These are phyloP conservation scores for Polyporus arcularius DNA, from an alignment of 768 basidiomycete genomes.

Conservation along the genomic window DNA sequence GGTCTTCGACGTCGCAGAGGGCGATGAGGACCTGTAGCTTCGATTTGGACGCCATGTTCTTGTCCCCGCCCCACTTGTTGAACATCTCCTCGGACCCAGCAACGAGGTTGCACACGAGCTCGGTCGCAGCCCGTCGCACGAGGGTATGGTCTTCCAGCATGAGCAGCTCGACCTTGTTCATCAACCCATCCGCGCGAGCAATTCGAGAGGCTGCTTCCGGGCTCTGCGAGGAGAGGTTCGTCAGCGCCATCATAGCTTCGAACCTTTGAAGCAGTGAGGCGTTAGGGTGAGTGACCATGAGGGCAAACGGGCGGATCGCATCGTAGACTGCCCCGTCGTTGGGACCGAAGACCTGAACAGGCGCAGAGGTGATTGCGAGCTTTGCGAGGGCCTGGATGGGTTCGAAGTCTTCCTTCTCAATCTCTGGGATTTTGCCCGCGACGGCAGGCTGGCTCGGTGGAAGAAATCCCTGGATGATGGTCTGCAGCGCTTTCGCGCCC, in stretches of 20 bases:
- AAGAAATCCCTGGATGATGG: constrained; percentile 53
- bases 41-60: constrained; percentile 46
- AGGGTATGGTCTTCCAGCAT: constrained; percentile 82
- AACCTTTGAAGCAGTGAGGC: constrained; percentile 82
- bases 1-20: constrained; percentile 83
- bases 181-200: constrained; percentile 56
- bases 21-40: constrained; percentile 84
- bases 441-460: constrained; percentile 34
- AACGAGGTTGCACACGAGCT: constrained; percentile 91
- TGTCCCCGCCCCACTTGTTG: constrained; percentile 62
- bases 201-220: constrained; percentile 67
- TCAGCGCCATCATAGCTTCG: constrained; percentile 94
- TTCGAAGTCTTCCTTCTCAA: constrained; percentile 51
- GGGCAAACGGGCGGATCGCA: constrained; percentile 78
- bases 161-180: constrained; percentile 69
- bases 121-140: constrained; percentile 83
- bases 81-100: constrained; percentile 76
- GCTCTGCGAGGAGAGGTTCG: constrained; percentile 85
- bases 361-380: constrained; percentile 89
- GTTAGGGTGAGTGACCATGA: constrained; percentile 67
- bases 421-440: constrained; percentile 24
- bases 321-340: constrained; percentile 76
- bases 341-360: constrained; percentile 89
- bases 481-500: constrained; percentile 65
- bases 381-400: constrained; percentile 91